Conservation (phyloP, 2,329 filamentous ascomycete species). For the Sarocladium kiliense region DNA sequence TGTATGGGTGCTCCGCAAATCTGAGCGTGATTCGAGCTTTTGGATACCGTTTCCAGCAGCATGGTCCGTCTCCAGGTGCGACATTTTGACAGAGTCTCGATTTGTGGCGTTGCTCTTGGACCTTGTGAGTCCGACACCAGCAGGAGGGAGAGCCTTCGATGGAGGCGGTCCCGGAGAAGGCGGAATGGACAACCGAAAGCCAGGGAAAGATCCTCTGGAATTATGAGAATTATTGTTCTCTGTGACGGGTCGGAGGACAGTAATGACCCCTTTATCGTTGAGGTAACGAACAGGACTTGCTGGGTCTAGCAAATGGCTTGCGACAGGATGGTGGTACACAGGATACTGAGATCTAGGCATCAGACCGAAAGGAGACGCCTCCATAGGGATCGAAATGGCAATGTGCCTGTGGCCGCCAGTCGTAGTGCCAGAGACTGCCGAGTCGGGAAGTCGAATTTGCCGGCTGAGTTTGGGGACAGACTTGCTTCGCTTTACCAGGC, state of each 20-base stretch:
- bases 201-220: conserved; percentile 10
- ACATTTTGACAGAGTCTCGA: neutral
- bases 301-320: conserved; percentile 13
- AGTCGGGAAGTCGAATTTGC: conserved; percentile 44
- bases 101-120: neutral
- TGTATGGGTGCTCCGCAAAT: neutral
- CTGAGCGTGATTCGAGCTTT: neutral
- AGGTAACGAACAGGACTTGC: conserved; percentile 20
- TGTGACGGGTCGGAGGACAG: conserved; percentile 26
- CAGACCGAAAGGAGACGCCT: conserved; percentile 39
- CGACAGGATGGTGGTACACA: conserved; percentile 16
- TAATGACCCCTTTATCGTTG: conserved; percentile 31
- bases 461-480: conserved; percentile 21
- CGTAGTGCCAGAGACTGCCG: conserved; percentile 49
- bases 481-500: conserved; percentile 31
- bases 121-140: neutral
- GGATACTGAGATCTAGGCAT: conserved; percentile 28
- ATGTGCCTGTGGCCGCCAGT: conserved; percentile 51
- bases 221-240: conserved; percentile 19
- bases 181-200: conserved; percentile 5
- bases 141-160: neutral
- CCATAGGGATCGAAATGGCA: conserved; percentile 54
- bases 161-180: conserved; percentile 1
- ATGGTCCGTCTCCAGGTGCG: neutral
- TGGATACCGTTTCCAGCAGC: neutral